Evolutionary conservation across 495 filamentous ascomycete genomes (phyloP).

Genomic region (Annulohypoxylon stygium): DNA sequence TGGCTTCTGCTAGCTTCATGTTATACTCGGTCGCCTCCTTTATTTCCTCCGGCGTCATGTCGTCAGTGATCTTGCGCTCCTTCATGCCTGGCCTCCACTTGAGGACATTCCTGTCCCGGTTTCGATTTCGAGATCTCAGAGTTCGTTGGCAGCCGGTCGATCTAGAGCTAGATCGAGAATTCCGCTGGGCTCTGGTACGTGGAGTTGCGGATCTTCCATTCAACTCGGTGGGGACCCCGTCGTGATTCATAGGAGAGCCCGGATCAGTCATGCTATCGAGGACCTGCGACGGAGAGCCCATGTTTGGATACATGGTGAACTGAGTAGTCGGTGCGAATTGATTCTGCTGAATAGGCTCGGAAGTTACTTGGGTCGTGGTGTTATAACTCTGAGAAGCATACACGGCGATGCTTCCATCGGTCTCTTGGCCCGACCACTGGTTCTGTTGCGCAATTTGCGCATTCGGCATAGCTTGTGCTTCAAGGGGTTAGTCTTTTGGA

Average conservation of each 20-base stretch:
- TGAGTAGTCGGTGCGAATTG: background rate
- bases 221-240: background rate
- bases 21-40: slow-evolving; percentile 2
- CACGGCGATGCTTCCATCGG: background rate
- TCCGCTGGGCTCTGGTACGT: background rate
- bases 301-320: background rate
- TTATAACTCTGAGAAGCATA: background rate
- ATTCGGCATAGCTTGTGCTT: background rate
- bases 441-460: background rate
- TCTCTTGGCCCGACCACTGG: background rate
- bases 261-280: background rate
- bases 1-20: slow-evolving; percentile 2
- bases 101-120: background rate
- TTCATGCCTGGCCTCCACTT: slow-evolving; percentile 19
- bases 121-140: background rate
- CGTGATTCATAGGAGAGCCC: background rate
- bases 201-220: background rate
- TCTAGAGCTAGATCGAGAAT: background rate
- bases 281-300: background rate
- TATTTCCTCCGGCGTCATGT: slow-evolving; percentile 23
- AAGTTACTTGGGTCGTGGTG: background rate
- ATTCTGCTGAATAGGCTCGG: background rate
- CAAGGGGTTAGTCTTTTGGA: background rate
- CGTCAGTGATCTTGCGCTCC: slow-evolving; percentile 17
- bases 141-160: background rate